Base-by-base conservation (phyloP, 148 eudicot genomes). In the Agrostemma githago region DNA sequence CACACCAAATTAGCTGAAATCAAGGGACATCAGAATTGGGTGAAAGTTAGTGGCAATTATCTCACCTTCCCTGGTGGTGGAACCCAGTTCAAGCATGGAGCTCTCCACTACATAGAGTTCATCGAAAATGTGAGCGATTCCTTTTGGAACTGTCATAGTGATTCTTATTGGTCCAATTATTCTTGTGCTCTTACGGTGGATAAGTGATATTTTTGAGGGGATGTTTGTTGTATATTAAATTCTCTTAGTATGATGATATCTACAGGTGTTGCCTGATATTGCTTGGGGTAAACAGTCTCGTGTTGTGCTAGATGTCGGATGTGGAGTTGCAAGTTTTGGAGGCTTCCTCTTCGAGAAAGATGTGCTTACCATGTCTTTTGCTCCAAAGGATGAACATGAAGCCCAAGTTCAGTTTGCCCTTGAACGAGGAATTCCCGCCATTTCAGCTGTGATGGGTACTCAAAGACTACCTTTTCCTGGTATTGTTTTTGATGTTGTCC, bases 61-160 rank as follows among this genome's bases (percentile, higher is more conserved):
- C 98, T 94, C 65, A 88, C 93, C 17, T 94, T 94, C 80, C 98
- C 98, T 68, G 98, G 98, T 76, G 98, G 98, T 77, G 98, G 98
- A 68, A 94, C 98, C 26, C 98, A 94, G 77, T 94, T 94, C 79
- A 89, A 94, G 88, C 82, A 88, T 79, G 98, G 97, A 70, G 98
- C 97, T 75, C 96, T 87, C 75, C 98, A 94, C 83, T 94, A 94
- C 79, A 89, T 94, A 39, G 97, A 92, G 76, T 86, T 90, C 78
- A 86, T 94, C 38, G 92, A 94, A 80, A 84, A 83, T 75, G 97
- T 94, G 72, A 83, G 79, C 70, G 62, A 62, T 20, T 59, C 20
- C 3, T 6, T 64, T 74, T 40, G 53, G 40, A 6, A 37, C 8
- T 15, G 26, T 68, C 39, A 1, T 0, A 15, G 64, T 19, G 67